These are phyloP conservation scores for Styphnolobium japonicum DNA, from an alignment of 306 rosid genomes.

Conservation along the genomic window DNA sequence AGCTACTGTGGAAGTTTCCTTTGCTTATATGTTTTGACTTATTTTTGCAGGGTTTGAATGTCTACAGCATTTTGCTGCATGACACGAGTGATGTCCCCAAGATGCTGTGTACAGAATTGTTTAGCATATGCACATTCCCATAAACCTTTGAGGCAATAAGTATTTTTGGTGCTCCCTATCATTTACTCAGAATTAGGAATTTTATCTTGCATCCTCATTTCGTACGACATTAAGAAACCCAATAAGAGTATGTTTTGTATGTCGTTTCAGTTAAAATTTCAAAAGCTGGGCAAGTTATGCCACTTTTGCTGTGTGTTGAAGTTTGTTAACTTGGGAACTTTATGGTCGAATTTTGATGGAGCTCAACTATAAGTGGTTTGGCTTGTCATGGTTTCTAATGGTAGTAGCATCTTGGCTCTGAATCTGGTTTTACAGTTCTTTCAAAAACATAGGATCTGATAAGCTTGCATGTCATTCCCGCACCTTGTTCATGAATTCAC, in stretches of 20 bases:
- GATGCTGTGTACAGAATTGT: conserved; percentile 60
- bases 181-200: conserved; percentile 1
- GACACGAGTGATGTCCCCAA: conserved; percentile 64
- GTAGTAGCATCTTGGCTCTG: background rate
- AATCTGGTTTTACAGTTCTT: background rate
- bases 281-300: background rate
- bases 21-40: background rate
- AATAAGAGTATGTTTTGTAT: background rate
- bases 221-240: background rate
- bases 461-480: background rate
- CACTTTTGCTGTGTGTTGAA: background rate
- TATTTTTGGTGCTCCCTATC: background rate
- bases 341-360: background rate
- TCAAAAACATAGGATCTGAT: background rate
- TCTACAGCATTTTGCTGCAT: conserved; percentile 64
- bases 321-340: background rate
- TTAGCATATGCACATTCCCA: conserved; percentile 64
- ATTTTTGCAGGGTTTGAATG: conserved; percentile 63
- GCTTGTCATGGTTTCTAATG: background rate
- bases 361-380: background rate
- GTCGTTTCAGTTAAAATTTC: background rate
- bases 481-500: background rate
- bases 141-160: conserved; percentile 47
- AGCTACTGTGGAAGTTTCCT: background rate
- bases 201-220: background rate